Evolutionary conservation across 306 rosid genomes (phyloP), one percentile per base, ranked within the genome.

Genomic region (Canavalia ensiformis): DNA sequence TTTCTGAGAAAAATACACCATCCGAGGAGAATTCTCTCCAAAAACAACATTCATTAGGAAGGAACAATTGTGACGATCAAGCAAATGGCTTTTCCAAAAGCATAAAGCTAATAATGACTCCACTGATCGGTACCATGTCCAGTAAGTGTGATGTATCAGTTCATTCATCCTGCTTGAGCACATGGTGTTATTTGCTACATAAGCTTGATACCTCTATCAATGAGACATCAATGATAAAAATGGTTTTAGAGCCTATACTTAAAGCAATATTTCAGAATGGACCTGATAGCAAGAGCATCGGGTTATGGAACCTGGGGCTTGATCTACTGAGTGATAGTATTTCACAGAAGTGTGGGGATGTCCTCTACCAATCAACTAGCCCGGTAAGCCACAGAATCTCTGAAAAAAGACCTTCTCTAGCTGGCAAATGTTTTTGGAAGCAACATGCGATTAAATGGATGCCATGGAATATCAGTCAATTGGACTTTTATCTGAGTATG

Each of bases 51-150:
- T 47, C 35, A 74, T 54, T 34, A 13, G 80, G 67, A 64, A 76
- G 60, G 73, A 74, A 77, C 49, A 68, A 57, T 69, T 37, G 69
- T 51, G 88, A 82, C 72, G 81, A 52, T 60, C 90, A 81, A 64
- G 86, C 63, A 51, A 91, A 77, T 41, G 90, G 90, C 66, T 84
- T 88, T 82, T 79, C 71, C 62, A 92, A 94, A 85, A 84, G 94
- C 84, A 66, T 90, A 75, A 94, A 78, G 88, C 92, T 91, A 65
- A 91, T 92, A 79, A 94, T 92, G 98, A 93, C 88, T 68, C 97
- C 98, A 74, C 84, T 94, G 66, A 84, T 87, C 11, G 93, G 97
- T 68, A 82, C 91, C 78, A 83, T 94, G 88, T 81, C 87, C 65
- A 86, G 90, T 77, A 90, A 87, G 70, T 91, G 91, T 70, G 94